Percentiles rank a stretch among this genome's conserved stretches.
Conservation (phyloP, 345 rosid genomes). For the Eucalyptus sp. region DNA sequence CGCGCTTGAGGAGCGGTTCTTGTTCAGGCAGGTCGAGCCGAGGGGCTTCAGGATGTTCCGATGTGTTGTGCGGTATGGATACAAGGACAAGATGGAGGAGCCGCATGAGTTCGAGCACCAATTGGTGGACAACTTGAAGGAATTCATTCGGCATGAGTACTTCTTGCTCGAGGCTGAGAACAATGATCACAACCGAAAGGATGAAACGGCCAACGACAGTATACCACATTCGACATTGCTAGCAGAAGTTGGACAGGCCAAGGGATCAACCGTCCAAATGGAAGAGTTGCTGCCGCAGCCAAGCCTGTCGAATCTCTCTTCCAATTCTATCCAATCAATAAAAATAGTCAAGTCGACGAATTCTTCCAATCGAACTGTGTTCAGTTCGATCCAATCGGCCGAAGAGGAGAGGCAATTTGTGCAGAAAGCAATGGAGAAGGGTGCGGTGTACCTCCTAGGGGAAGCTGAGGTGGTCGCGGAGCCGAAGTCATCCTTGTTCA, state of each 20-base stretch:
- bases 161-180: constrained; percentile 13
- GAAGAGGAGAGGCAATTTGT: constrained; percentile 51
- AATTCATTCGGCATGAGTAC: constrained; percentile 64
- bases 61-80: constrained; percentile 67
- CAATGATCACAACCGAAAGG: constrained; percentile 8
- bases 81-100: constrained; percentile 64
- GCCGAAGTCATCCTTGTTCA: constrained; percentile 30
- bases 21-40: constrained; percentile 57
- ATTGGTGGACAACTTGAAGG: constrained; percentile 85
- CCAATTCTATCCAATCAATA: constrained; percentile 21
- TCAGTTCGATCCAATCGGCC: constrained; percentile 39
- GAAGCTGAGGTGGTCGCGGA: constrained; percentile 58
- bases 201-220: constrained; percentile 7
- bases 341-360: neutral
- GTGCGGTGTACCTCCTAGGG: constrained; percentile 64
- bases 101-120: constrained; percentile 79
- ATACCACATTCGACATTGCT: neutral
- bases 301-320: constrained; percentile 8
- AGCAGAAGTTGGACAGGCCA: neutral
- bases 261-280: neutral
- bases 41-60: constrained; percentile 48
- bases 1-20: constrained; percentile 36
- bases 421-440: constrained; percentile 49
- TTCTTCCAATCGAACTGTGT: constrained; percentile 5
- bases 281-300: constrained; percentile 20